Conservation (phyloP, 495 filamentous ascomycete species). For the Aspergillus funiculosus region DNA sequence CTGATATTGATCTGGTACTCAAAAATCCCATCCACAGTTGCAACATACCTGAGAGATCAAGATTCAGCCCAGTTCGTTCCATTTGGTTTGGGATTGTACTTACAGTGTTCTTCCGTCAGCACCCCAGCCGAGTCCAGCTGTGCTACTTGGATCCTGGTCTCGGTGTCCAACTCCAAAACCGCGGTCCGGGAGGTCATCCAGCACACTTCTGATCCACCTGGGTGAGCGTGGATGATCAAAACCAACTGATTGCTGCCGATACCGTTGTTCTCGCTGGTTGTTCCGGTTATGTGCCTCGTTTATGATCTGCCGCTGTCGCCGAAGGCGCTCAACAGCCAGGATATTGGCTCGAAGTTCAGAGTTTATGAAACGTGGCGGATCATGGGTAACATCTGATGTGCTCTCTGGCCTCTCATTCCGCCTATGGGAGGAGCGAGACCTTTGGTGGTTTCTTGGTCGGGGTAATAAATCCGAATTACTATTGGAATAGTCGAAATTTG, state of each 20-base stretch:
- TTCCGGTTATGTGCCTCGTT: constrained; percentile 36
- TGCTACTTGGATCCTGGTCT: constrained; percentile 42
- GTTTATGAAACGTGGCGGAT: constrained; percentile 25
- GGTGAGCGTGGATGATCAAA: constrained; percentile 38
- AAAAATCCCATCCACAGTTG: constrained; percentile 68
- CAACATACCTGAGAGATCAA: constrained; percentile 52
- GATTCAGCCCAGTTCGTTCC: constrained; percentile 6
- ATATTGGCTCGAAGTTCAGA: constrained; percentile 36
- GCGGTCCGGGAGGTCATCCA: constrained; percentile 40
- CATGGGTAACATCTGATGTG: constrained; percentile 27
- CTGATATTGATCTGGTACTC: constrained; percentile 62
- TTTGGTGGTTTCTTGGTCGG: constrained; percentile 27
- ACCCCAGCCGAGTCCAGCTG: constrained; percentile 67
- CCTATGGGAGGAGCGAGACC: constrained; percentile 31
- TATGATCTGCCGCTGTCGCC: constrained; percentile 36
- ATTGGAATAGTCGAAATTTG: constrained; percentile 20
- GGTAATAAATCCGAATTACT: constrained; percentile 16
- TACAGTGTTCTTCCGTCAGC: constrained; percentile 64
- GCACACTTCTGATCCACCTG: constrained; percentile 38
- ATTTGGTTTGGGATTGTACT: constrained; percentile 28
- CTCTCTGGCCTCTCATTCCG: constrained; percentile 26
- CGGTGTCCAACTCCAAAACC: constrained; percentile 27
- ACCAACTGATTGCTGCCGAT: constrained; percentile 30
- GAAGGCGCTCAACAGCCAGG: constrained; percentile 38
- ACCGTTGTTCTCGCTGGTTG: constrained; percentile 29